Evolutionary conservation across 2,329 filamentous ascomycete species (phyloP).

Genomic region (Aspergillus fumigatus): DNA sequence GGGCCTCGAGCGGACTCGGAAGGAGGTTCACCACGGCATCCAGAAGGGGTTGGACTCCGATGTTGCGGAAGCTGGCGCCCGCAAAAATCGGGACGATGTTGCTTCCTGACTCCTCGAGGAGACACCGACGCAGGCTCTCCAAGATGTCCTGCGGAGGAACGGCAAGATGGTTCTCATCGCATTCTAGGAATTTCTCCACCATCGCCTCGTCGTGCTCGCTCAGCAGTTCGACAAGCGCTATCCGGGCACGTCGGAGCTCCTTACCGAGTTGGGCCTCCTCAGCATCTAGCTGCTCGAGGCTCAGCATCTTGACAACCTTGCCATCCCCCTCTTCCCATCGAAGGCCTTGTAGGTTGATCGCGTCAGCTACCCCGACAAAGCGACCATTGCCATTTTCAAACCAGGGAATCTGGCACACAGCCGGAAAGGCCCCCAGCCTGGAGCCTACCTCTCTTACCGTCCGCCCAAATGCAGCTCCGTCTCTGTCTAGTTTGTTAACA

Average conservation of each 20-base stretch:
- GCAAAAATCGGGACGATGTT: constrained; percentile 81
- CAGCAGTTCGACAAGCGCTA: constrained; percentile 73
- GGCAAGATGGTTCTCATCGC: constrained; percentile 65
- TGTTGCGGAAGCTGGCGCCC: constrained; percentile 87
- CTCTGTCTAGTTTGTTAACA: constrained; percentile 80
- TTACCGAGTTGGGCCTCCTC: constrained; percentile 50
- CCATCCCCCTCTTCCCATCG: constrained; percentile 68
- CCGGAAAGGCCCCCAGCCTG: constrained; percentile 75
- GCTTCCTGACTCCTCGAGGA: constrained; percentile 59
- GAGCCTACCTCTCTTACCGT: constrained; percentile 82
- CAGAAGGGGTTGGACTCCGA: constrained; percentile 86
- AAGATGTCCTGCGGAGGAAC: constrained; percentile 65
- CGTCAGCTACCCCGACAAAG: constrained; percentile 80
- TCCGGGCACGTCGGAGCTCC: constrained; percentile 71
- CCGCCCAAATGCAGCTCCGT: constrained; percentile 74
- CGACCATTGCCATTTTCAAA: constrained; percentile 69
- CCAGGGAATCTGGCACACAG: constrained; percentile 93
- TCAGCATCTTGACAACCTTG: constrained; percentile 55
- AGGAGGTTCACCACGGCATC: constrained; percentile 85
- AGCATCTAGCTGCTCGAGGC: constrained; percentile 49
- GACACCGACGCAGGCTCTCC: constrained; percentile 67
- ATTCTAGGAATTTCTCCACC: constrained; percentile 77
- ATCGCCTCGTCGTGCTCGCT: constrained; percentile 85
- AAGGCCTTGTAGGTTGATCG: constrained; percentile 69
- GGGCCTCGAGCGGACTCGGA: constrained; percentile 74